Conservation (phyloP, 352 stramenopile genomes). For the Globisporangium nagaii region DNA sequence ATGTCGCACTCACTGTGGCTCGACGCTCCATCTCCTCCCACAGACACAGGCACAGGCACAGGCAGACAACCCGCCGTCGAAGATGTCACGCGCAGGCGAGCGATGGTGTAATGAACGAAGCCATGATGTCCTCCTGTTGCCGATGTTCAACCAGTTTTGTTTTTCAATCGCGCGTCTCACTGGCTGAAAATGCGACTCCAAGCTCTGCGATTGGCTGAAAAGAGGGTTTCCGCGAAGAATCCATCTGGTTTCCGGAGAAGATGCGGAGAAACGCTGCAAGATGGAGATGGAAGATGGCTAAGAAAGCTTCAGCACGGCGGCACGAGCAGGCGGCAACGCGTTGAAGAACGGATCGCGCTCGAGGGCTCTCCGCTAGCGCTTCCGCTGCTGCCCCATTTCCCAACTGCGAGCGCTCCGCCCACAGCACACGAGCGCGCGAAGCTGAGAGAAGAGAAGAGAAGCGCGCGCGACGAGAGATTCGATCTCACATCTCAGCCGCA, state of each 20-base stretch:
- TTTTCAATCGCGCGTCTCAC: no score
- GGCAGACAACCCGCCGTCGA: no score
- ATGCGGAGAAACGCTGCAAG: constrained; percentile 3
- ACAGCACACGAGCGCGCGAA: background rate
- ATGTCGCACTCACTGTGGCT: background rate
- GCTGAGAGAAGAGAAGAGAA: background rate
- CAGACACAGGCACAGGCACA: no score
- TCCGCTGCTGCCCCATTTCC: background rate
- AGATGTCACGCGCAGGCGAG: background rate
- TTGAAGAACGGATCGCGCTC: background rate
- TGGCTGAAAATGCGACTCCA: background rate
- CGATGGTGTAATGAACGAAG: background rate
- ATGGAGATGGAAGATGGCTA: background rate
- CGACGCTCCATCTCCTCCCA: background rate
- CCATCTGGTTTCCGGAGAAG: constrained; percentile 9
- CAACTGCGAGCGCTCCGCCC: background rate
- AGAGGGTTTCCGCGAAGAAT: constrained; percentile 1
- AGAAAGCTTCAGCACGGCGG: no score
- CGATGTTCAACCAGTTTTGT: no score
- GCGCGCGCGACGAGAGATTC: background rate
- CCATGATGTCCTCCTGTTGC: no score
- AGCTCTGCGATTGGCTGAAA: background rate
- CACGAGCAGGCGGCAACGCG: background rate
- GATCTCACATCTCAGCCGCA: background rate
- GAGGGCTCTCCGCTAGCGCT: background rate